Base-by-base conservation (phyloP, 2,329 filamentous ascomycete species). In the Phyllosticta ampelicida region DNA sequence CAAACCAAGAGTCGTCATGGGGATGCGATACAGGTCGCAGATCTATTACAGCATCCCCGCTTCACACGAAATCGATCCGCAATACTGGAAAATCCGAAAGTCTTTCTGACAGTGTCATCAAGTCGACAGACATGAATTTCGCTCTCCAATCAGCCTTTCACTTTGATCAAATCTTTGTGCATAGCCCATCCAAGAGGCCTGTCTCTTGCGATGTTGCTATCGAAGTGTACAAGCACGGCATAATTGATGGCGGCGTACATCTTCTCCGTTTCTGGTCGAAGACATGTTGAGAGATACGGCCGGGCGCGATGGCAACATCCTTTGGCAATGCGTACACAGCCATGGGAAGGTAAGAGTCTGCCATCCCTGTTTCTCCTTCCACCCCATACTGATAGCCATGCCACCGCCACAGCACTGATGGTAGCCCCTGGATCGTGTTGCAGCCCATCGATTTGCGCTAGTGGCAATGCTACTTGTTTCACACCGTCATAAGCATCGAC, bases 391-490 rank as follows among this genome's bases (percentile, higher is more conserved):
- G 36, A 44, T 5, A 16, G n/a, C 6, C 13, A n/a, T 8, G 4
- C 16, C 36, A 8, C 13, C 36, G 8, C n/a, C n/a, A n/a, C 16
- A 44, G 49, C 11, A 64, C 63, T 5, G 63, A 65, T 55, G 60
- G 49, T 11, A 11, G 19, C 11, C 3, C 8, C 9, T 62, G 60
- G 29, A 60, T 62, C 28, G 16, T 57, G 8, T 21, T 18, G 30
- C 23, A n/a, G 2, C 19, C 36, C 1, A 56, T 28, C 26, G 62
- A 56, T 19, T 30, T 53, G 2, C 60, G 63, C 5, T 60, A 65
- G 28, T 65, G 62, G 63, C 52, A 62, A 30, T 65, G 60, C 19
- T 61, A 60, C 51, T 52, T 48, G 1, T 63, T 64, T 53, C 61
- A 60, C 9, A n/a, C 28, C 4, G 51, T 19, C 8, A 60, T 56